Evolutionary conservation across 2,329 filamentous ascomycete genomes (phyloP).

Genomic region (Aspergillaceae sp.): DNA sequence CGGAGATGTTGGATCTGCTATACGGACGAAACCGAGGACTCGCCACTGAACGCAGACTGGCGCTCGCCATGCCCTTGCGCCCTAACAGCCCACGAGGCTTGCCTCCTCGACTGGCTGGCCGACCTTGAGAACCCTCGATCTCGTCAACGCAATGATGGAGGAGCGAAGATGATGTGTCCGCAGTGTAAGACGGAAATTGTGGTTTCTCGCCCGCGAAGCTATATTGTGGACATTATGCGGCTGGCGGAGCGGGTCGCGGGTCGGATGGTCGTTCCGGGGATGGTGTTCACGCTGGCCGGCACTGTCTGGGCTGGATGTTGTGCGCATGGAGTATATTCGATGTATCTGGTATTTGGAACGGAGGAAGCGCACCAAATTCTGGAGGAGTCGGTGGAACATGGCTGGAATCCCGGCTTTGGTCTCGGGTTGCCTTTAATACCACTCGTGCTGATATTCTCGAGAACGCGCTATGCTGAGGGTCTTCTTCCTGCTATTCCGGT

Average conservation of each 20-base stretch:
- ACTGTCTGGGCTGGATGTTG: slow-evolving; percentile 46
- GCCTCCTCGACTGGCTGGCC: slow-evolving; percentile 86
- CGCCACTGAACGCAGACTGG: slow-evolving; percentile 58
- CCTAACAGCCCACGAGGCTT: slow-evolving; percentile 81
- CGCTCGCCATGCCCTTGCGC: slow-evolving; percentile 84
- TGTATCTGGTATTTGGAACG: slow-evolving; percentile 57
- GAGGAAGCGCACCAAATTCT: slow-evolving; percentile 53
- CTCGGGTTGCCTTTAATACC: slow-evolving; percentile 60
- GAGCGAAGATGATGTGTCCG: slow-evolving; percentile 66
- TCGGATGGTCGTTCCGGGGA: slow-evolving; percentile 56
- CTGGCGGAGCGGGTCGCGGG: slow-evolving; percentile 49
- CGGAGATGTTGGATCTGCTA: slow-evolving; percentile 63
- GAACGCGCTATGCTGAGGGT: slow-evolving; percentile 55
- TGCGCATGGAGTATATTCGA: slow-evolving; percentile 53
- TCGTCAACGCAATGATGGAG: slow-evolving; percentile 39
- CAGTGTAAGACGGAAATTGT: slow-evolving; percentile 79
- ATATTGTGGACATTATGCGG: slow-evolving; percentile 59
- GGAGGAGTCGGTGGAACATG: slow-evolving; percentile 25
- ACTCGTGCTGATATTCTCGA: slow-evolving; percentile 57
- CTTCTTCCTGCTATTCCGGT: slow-evolving; percentile 56
- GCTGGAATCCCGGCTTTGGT: slow-evolving; percentile 44
- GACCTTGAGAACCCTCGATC: slow-evolving; percentile 63
- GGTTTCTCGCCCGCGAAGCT: slow-evolving; percentile 65
- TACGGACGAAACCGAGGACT: slow-evolving; percentile 56
- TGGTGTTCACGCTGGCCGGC: slow-evolving; percentile 43